These are phyloP conservation scores for Phytopythium litorale DNA, from an alignment of 352 stramenopile genomes.

Conservation along the genomic window DNA sequence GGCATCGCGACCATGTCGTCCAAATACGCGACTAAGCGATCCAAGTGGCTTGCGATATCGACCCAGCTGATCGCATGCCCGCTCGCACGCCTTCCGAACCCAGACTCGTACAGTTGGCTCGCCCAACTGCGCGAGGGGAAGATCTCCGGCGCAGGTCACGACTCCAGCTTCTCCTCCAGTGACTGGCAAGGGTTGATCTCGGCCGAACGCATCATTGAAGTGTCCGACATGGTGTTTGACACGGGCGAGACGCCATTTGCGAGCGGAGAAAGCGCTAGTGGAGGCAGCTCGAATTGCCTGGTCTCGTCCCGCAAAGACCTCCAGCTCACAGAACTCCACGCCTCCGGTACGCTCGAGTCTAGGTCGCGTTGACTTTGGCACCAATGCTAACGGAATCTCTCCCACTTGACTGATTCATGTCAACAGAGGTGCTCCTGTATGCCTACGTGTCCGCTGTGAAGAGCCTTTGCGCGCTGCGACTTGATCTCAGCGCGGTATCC, in stretches of 20 bases:
- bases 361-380: not conserved
- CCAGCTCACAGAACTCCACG: conserved; percentile 28
- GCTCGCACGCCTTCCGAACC: conserved; percentile 36
- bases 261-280: conserved; percentile 7
- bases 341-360: conserved; percentile 17
- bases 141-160: conserved; percentile 64
- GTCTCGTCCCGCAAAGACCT: conserved; percentile 47
- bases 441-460: conserved; percentile 53
- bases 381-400: not conserved
- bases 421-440: conserved; percentile 54
- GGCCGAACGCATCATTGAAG: conserved; percentile 28
- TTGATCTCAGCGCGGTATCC: conserved; percentile 47
- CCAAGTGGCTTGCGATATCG: conserved; percentile 65
- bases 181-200: conserved; percentile 21
- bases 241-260: conserved; percentile 23
- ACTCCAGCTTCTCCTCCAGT: conserved; percentile 27
- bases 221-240: conserved; percentile 39
- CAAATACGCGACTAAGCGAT: conserved; percentile 10
- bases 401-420: not conserved
- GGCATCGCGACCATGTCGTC: conserved; percentile 4
- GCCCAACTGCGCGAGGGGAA: conserved; percentile 73
- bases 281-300: conserved; percentile 19
- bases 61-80: conserved; percentile 66
- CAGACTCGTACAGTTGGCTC: conserved; percentile 73
- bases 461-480: conserved; percentile 37